Evolutionary conservation across 2,329 filamentous ascomycete species (phyloP).

Genomic region (Beauveria sp.): DNA sequence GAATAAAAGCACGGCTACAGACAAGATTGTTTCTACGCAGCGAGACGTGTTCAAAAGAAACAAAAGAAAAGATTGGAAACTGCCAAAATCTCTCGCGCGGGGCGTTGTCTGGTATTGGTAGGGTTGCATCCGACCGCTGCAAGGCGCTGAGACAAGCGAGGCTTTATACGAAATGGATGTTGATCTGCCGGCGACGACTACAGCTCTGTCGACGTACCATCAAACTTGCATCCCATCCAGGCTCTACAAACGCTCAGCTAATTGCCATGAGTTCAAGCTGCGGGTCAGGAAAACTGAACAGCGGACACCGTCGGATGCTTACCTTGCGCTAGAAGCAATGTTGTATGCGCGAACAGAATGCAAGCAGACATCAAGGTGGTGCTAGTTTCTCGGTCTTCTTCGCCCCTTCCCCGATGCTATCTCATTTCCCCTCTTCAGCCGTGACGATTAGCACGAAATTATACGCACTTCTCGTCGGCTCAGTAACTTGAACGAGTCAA

Average conservation of each 20-base stretch:
- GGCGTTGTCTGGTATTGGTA: neutral
- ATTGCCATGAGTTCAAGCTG: neutral
- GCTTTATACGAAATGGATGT: neutral
- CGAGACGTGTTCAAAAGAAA: neutral
- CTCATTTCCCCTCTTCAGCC: neutral
- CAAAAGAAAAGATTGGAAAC: neutral
- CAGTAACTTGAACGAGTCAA: neutral
- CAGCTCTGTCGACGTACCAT: neutral
- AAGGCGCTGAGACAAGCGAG: neutral
- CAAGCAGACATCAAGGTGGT: constrained; percentile 4
- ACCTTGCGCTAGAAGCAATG: neutral
- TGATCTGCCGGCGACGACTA: neutral
- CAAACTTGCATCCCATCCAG: neutral
- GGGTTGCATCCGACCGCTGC: neutral
- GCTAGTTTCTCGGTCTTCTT: neutral
- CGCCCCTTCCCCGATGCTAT: neutral
- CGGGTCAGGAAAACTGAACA: neutral
- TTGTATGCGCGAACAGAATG: neutral
- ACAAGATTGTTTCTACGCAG: too few relatives aligned
- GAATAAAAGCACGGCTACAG: neutral
- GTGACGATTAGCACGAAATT: neutral
- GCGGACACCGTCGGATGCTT: neutral
- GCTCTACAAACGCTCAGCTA: neutral
- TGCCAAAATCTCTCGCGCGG: neutral
- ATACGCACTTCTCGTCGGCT: neutral